A percentile compares a stretch with the other conserved stretches of the same genome.
phyloP scores from a whole-genome alignment of 148 eudicot species.

The Camellia sinensis region DNA sequence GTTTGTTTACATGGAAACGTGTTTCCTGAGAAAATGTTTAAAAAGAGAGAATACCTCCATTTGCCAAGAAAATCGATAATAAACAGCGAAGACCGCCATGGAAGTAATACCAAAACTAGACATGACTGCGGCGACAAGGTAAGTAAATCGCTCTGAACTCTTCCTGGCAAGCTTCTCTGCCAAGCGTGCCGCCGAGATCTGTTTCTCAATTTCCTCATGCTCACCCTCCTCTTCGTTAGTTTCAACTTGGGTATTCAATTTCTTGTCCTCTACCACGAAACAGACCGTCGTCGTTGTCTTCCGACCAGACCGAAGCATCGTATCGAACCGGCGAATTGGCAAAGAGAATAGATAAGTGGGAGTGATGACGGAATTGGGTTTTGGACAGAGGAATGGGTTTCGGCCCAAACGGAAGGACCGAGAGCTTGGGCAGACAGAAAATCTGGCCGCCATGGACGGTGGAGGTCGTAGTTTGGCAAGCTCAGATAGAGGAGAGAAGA shows the following conservation, averaged over 20 bases:
- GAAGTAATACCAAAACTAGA: slow-evolving; percentile 85
- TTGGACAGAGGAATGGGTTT: slow-evolving; percentile 19
- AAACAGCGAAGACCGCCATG: slow-evolving; percentile 83
- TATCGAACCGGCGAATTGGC: slow-evolving; percentile 13
- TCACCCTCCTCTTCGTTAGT: slow-evolving; percentile 1
- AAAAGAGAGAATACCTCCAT: slow-evolving; percentile 60
- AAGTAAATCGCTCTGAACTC: slow-evolving; percentile 80
- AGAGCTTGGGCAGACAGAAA: slow-evolving; percentile 20
- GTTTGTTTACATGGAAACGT: too few species aligned
- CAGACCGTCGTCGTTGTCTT: slow-evolving; percentile 30
- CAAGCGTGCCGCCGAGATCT: slow-evolving; percentile 34
- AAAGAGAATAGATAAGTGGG: slow-evolving; percentile 29
- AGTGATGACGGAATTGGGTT: slow-evolving; percentile 19
- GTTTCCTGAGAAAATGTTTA: too few species aligned
- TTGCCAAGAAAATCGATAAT: slow-evolving; percentile 88
- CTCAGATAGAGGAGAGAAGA: background rate
- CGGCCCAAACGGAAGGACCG: slow-evolving; percentile 15
- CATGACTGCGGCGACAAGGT: slow-evolving; percentile 86
- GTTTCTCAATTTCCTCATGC: slow-evolving; percentile 19
- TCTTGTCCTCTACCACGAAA: slow-evolving; percentile 45
- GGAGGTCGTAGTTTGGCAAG: background rate
- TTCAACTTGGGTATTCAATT: slow-evolving; percentile 5
- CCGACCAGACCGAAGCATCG: slow-evolving; percentile 16
- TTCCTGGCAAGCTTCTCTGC: slow-evolving; percentile 62
- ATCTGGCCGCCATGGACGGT: slow-evolving; percentile 40